Conservation (phyloP, 768 basidiomycete genomes). For the Jaapia argillacea region DNA sequence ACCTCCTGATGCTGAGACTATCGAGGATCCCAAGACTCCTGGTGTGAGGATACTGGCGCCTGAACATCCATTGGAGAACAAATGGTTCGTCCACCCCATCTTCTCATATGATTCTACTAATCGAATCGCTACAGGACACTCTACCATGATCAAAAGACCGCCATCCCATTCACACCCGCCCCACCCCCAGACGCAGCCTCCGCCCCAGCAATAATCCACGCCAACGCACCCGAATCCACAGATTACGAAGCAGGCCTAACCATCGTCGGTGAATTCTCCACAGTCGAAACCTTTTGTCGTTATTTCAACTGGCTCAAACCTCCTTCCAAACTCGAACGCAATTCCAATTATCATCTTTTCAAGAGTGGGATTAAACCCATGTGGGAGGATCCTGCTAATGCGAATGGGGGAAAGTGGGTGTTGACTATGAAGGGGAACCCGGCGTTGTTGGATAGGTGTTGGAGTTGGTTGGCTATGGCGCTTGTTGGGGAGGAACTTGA, state of each 20-base stretch:
- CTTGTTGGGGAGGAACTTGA: constrained; percentile 70
- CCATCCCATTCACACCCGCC: constrained; percentile 49
- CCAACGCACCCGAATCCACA: constrained; percentile 44
- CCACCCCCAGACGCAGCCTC: constrained; percentile 12
- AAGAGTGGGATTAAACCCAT: constrained; percentile 91
- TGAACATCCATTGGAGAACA: constrained; percentile 78
- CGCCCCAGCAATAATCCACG: constrained; percentile 18
- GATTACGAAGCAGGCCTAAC: constrained; percentile 84
- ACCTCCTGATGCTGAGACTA: constrained; percentile 69
- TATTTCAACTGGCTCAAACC: constrained; percentile 94
- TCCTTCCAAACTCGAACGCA: constrained; percentile 79
- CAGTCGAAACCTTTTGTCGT: constrained; percentile 84
- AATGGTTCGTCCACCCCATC: constrained; percentile 46
- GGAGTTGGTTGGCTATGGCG: constrained; percentile 87
- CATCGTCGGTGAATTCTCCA: constrained; percentile 82
- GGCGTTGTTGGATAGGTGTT: constrained; percentile 71
- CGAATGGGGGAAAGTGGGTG: constrained; percentile 91
- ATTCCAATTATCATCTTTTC: constrained; percentile 94
- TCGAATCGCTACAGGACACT: constrained; percentile 52
- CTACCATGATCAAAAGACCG: constrained; percentile 81
- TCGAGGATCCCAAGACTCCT: constrained; percentile 78
- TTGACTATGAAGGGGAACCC: constrained; percentile 86
- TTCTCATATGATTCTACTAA: constrained; percentile 3
- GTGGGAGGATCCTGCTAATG: constrained; percentile 95
- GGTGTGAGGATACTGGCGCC: constrained; percentile 57